Conservation (phyloP, 2,329 filamentous ascomycete species). For the Teratosphaeria pseudoeucalypti region DNA sequence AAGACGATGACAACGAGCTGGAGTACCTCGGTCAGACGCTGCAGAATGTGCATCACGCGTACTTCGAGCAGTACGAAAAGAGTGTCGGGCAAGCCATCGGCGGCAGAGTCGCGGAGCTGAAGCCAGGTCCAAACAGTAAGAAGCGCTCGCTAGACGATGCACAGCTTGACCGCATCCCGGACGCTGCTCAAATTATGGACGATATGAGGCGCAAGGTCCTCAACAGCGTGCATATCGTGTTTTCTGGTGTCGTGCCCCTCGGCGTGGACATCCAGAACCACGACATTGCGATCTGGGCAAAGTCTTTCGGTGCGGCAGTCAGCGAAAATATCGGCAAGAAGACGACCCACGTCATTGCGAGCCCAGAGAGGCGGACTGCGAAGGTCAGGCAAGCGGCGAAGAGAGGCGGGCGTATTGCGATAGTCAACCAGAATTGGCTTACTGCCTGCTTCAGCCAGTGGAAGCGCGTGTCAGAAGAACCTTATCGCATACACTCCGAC, state of each 20-base stretch:
- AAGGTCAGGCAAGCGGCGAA: slow-evolving; percentile 83
- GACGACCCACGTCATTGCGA: slow-evolving; percentile 63
- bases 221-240: slow-evolving; percentile 64
- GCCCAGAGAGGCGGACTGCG: slow-evolving; percentile 62
- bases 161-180: slow-evolving; percentile 58
- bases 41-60: slow-evolving; percentile 61
- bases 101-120: slow-evolving; percentile 41
- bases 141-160: slow-evolving; percentile 32
- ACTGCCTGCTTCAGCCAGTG: slow-evolving; percentile 75
- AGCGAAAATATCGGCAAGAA: slow-evolving; percentile 44
- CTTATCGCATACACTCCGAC: slow-evolving; percentile 67
- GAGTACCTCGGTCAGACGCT: slow-evolving; percentile 66
- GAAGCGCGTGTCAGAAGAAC: slow-evolving; percentile 66
- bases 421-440: slow-evolving; percentile 88
- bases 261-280: slow-evolving; percentile 61
- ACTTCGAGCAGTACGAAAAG: slow-evolving; percentile 72
- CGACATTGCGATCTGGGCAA: slow-evolving; percentile 79
- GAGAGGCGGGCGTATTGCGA: slow-evolving; percentile 64
- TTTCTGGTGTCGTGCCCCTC: slow-evolving; percentile 82
- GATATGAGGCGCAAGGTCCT: slow-evolving; percentile 69
- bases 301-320: slow-evolving; percentile 70
- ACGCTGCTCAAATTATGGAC: slow-evolving; percentile 77
- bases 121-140: slow-evolving; percentile 39
- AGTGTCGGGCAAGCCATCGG: slow-evolving; percentile 28
- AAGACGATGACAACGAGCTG: slow-evolving; percentile 81